Evolutionary conservation across 2,329 filamentous ascomycete species (phyloP).

Genomic region (Colletotrichum sp.): DNA sequence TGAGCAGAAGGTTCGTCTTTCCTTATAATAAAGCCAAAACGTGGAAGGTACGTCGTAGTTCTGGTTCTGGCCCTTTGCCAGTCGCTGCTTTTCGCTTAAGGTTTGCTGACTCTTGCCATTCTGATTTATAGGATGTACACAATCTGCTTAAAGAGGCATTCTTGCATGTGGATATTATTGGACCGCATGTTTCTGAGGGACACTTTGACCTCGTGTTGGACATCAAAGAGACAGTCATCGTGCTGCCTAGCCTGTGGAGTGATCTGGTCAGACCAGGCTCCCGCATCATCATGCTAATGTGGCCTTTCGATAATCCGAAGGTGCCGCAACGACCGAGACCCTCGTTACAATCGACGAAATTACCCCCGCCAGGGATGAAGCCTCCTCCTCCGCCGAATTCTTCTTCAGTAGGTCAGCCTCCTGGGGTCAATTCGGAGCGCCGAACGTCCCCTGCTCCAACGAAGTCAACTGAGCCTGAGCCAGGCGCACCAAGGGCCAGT

Average conservation of each 20-base stretch:
- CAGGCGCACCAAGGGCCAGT: no score
- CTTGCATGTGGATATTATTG: neutral
- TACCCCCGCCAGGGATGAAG: no score
- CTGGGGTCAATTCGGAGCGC: no score
- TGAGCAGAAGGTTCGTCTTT: neutral
- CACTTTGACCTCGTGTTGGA: neutral
- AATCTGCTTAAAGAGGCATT: neutral
- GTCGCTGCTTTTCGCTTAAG: rapidly evolving
- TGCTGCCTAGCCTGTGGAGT: neutral
- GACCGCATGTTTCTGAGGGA: neutral
- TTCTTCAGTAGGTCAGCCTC: no score
- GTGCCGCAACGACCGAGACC: no score
- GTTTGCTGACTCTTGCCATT: neutral
- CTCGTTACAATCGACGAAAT: no score
- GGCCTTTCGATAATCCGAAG: no score
- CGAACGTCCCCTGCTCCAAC: no score
- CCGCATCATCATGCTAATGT: no score
- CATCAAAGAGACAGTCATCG: rapidly evolving
- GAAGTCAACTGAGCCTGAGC: no score
- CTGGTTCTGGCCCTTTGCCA: neutral
- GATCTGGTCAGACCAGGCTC: neutral
- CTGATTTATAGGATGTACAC: neutral
- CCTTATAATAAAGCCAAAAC: neutral
- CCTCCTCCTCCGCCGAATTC: no score
- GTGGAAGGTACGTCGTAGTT: neutral